Base-by-base conservation (phyloP, 805 yeast species). In the Candida orba region DNA sequence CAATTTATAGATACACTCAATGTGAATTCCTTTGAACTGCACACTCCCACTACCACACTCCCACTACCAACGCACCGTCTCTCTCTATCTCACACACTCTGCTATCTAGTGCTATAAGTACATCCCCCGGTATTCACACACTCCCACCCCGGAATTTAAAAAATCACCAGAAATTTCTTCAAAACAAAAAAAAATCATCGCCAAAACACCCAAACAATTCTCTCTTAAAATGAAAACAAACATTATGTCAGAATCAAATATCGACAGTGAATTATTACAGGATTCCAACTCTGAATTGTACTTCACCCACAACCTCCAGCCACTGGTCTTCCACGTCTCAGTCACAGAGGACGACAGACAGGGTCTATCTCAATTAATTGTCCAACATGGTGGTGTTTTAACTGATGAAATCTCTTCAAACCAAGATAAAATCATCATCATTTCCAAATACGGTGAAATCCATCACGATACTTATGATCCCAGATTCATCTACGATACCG, bases 271-370 rank as follows among this genome's bases (percentile, higher is more conserved):
- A 8, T 23, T 49, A 14, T 23, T 49, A 12, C 34, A 37, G 4
- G 36, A 36, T 20, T n/a, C 45, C 10, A 37, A 31, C 20, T 40
- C 36, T 15, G 46, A 31, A 9, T 12, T 47, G 2, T 49, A 49
- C 24, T n/a, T 37, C 10, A 39, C 29, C 29, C 4, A 44, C 18
- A 39, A 15, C 15, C 36, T 34, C 9, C 35, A 35, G 9, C 53
- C 56, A 15, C 6, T 56, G 3, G 44, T 42, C 23, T 55, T 58
- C 46, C 55, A 39, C 30, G 42, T 58, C 39, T 53, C 60, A 1
- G 40, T 42, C 2, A 47, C 47, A 4, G 58, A 53, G 32, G 49
- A 43, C 3, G 48, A 55, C 37, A 47, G 56, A 31, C 49, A 44
- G 4, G 36, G 35, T 1, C 33, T 56, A 24, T 36, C 40, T 3